These are phyloP conservation scores for Myriosclerotinia curreyana DNA, from an alignment of 2,329 filamentous ascomycete genomes.

Conservation along the genomic window DNA sequence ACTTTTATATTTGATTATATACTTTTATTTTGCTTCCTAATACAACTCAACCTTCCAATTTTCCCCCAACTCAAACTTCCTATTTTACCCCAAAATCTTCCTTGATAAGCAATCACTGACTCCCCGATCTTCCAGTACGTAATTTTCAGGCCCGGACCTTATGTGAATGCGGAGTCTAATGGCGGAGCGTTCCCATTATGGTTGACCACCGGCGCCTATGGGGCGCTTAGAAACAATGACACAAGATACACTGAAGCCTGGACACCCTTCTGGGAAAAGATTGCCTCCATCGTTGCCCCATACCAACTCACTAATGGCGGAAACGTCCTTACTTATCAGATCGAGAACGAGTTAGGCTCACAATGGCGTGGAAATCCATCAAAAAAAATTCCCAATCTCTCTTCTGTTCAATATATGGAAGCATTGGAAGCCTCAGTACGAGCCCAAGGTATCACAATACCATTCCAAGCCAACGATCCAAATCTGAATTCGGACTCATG, in stretches of 20 bases:
- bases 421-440: slow-evolving; percentile 52
- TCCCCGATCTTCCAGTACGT: slow-evolving; percentile 49
- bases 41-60: too few relatives aligned
- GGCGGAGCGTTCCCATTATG: slow-evolving; percentile 61
- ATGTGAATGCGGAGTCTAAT: slow-evolving; percentile 62
- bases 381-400: slow-evolving; percentile 47
- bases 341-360: slow-evolving; percentile 54
- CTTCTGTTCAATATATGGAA: slow-evolving; percentile 55
- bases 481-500: slow-evolving; percentile 57
- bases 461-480: slow-evolving; percentile 57
- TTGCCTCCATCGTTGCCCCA: slow-evolving; percentile 50
- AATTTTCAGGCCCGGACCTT: slow-evolving; percentile 67
- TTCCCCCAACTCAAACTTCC: too few relatives aligned
- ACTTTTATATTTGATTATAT: too few relatives aligned
- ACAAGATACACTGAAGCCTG: slow-evolving; percentile 51
- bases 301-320: slow-evolving; percentile 57
- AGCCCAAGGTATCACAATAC: slow-evolving; percentile 56
- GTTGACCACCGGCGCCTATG: slow-evolving; percentile 59
- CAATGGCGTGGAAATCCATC: slow-evolving; percentile 44
- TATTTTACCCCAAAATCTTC: too few relatives aligned
- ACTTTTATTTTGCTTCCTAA: too few relatives aligned
- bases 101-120: too few relatives aligned
- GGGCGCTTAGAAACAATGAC: slow-evolving; percentile 52
- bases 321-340: slow-evolving; percentile 54
- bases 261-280: slow-evolving; percentile 51